These are phyloP conservation scores for Punica granatum DNA, from an alignment of 345 rosid species.

Conservation along the genomic window DNA sequence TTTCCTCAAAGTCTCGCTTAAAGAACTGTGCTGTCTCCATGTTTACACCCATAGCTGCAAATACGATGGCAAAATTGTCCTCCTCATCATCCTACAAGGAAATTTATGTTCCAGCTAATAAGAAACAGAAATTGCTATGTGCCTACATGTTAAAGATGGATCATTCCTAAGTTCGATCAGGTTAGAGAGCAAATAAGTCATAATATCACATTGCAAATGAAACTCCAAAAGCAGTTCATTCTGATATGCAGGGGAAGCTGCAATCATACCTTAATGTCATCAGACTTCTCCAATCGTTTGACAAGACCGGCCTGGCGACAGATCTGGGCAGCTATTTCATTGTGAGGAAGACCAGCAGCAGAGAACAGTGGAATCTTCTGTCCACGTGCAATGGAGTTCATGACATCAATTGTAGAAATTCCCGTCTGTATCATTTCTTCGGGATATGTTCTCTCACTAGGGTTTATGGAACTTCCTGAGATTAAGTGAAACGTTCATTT, in stretches of 20 bases:
- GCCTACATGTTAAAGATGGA: background rate
- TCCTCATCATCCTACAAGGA: conserved; percentile 61
- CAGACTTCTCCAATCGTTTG: conserved; percentile 81
- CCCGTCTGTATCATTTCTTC: conserved; percentile 99
- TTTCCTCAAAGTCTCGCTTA: conserved; percentile 96
- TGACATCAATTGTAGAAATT: conserved; percentile 94
- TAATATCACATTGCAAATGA: background rate
- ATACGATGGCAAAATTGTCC: conserved; percentile 95
- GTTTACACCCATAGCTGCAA: conserved; percentile 99
- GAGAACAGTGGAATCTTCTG: conserved; percentile 97
- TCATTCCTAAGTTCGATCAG: background rate
- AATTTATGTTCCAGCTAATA: background rate
- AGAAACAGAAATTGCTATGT: background rate
- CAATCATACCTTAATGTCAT: conserved; percentile 24
- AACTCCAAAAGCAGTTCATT: background rate
- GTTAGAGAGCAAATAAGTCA: background rate
- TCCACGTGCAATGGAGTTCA: conserved; percentile 97
- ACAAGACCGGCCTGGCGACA: conserved; percentile 99
- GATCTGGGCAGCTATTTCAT: conserved; percentile 97
- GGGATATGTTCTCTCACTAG: conserved; percentile 96
- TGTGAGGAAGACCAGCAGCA: conserved; percentile 99
- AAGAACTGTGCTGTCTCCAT: conserved; percentile 98
- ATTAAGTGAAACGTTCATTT: conserved; percentile 1
- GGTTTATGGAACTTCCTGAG: conserved; percentile 91
- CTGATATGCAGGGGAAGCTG: background rate